Evolutionary conservation across 2,329 filamentous ascomycete genomes (phyloP), one percentile per base, ranked within the genome.

Genomic region (Stagonosporopsis vannaccii): DNA sequence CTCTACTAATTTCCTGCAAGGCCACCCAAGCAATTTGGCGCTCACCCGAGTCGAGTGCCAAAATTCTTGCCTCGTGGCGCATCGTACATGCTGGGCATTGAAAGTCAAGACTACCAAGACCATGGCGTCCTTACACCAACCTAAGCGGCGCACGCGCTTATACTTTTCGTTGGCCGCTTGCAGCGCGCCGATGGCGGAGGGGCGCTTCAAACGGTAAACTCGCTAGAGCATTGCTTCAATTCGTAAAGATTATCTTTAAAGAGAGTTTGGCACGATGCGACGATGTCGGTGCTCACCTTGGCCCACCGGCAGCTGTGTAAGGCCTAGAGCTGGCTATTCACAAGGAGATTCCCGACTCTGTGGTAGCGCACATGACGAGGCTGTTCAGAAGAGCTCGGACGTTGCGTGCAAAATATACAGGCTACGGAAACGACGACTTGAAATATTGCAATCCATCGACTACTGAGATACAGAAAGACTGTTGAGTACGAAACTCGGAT

Each of bases 51-150:
- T 13, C 22, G n/a, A n/a, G n/a, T n/a, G n/a, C n/a, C n/a, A n/a
- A 48, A 35, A 47, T 13, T 47, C 19, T 42, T 40, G n/a, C 37
- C 28, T 36, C 28, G 37, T 30, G 51, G 43, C 36, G 39, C 44
- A 15, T 25, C 25, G 23, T 32, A 25, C 32, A 51, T 28, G 44
- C 37, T 48, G 51, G 44, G 37, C 44, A 25, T 43, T 36, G 22
- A 7, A 35, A 22, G 47, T 50, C 39, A 43, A 43, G 47, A 48
- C 35, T 54, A 54, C 51, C 51, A 54, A 54, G 51, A 44, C 39
- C 8, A 30, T 32, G 6, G 44, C 32, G 51, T 32, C 30, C 44
- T 30, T 37, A 32, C 13, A 32, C 30, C 39, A 26, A 19, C 8
- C 22, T 15, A 30, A 32, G 36, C 9, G 39, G 19, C 17, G 37